These are phyloP conservation scores for Lophiostoma macrostomum DNA, from an alignment of 495 filamentous ascomycete genomes.

Conservation along the genomic window DNA sequence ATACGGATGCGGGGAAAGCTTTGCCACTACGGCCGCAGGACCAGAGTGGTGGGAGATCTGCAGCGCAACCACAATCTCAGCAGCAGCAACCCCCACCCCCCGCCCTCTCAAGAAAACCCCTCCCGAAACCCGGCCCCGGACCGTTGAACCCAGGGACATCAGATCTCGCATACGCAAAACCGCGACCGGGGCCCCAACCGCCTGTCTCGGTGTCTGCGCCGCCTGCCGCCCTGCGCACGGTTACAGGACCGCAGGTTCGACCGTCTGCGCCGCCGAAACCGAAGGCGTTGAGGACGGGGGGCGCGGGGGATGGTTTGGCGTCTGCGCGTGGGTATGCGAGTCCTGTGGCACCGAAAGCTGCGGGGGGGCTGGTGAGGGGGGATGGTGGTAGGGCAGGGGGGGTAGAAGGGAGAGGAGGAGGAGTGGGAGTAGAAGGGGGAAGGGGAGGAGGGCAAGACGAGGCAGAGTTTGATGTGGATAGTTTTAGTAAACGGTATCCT, in stretches of 20 bases:
- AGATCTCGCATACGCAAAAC: slow-evolving; percentile 24
- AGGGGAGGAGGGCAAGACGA: neutral
- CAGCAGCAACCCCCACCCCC: slow-evolving; percentile 11
- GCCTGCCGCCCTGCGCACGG: slow-evolving; percentile 5
- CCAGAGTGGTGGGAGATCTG: neutral
- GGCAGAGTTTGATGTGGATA: slow-evolving; percentile 62
- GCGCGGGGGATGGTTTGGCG: slow-evolving; percentile 21
- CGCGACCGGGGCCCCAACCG: slow-evolving; percentile 4
- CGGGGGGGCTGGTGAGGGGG: neutral
- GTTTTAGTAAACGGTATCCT: slow-evolving; percentile 80
- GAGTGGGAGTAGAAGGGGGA: neutral
- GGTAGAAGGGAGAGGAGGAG: neutral
- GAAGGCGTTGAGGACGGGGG: slow-evolving; percentile 53
- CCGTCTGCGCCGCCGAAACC: slow-evolving; percentile 61
- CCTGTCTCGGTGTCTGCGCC: slow-evolving; percentile 22
- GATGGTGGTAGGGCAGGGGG: neutral
- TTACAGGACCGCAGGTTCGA: slow-evolving; percentile 6
- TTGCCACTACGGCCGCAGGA: slow-evolving; percentile 17
- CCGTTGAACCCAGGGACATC: slow-evolving; percentile 1
- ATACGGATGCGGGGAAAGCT: slow-evolving; percentile 54
- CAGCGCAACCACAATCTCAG: too few relatives aligned
- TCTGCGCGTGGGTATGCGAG: slow-evolving; percentile 26
- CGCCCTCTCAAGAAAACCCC: slow-evolving; percentile 11
- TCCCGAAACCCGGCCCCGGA: neutral
- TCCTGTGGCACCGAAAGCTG: slow-evolving; percentile 1